phyloP scores from a whole-genome alignment of 352 stramenopile species.

The Phytophthora capsici region DNA sequence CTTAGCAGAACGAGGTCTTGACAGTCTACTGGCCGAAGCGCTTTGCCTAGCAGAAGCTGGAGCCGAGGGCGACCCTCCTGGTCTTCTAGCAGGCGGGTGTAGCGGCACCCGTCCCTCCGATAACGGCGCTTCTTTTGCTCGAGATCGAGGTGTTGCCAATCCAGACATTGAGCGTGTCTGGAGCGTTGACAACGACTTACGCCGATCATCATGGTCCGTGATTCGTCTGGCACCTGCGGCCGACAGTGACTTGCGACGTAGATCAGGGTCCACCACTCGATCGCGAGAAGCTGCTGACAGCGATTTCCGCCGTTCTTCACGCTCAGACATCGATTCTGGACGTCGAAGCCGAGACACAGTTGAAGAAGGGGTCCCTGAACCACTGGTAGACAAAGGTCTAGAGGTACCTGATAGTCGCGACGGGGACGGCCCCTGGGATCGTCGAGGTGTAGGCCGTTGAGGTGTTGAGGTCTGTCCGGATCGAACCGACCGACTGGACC shows the following conservation, averaged over 20 bases:
- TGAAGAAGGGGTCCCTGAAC: conserved; percentile 6
- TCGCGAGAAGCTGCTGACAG: conserved; percentile 36
- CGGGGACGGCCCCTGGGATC: conserved; percentile 20
- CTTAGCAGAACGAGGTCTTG: conserved; percentile 28
- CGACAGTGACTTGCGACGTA: conserved; percentile 59
- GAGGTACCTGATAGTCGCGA: conserved; percentile 17
- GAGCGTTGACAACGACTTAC: conserved; percentile 56
- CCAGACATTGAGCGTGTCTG: conserved; percentile 37
- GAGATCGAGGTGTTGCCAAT: conserved; percentile 31
- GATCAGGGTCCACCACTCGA: conserved; percentile 35
- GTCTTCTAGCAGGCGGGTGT: conserved; percentile 28
- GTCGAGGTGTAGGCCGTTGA: conserved; percentile 16
- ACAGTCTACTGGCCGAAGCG: conserved; percentile 31
- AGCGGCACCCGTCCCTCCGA: conserved; percentile 29
- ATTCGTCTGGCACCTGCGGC: conserved; percentile 24
- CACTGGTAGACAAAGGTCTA: conserved; percentile 1
- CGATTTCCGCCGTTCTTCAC: conserved; percentile 50
- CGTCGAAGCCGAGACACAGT: conserved; percentile 30
- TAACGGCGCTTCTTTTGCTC: conserved; percentile 18
- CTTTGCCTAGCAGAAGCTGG: conserved; percentile 24
- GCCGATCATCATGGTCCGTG: conserved; percentile 35
- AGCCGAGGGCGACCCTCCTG: conserved; percentile 21
- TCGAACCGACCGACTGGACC: conserved; percentile 28
- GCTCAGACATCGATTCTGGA: conserved; percentile 34
- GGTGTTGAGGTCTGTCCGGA: conserved; percentile 15